phyloP scores from a whole-genome alignment of 2,329 filamentous ascomycete species.

The Coniochaeta sp. region DNA sequence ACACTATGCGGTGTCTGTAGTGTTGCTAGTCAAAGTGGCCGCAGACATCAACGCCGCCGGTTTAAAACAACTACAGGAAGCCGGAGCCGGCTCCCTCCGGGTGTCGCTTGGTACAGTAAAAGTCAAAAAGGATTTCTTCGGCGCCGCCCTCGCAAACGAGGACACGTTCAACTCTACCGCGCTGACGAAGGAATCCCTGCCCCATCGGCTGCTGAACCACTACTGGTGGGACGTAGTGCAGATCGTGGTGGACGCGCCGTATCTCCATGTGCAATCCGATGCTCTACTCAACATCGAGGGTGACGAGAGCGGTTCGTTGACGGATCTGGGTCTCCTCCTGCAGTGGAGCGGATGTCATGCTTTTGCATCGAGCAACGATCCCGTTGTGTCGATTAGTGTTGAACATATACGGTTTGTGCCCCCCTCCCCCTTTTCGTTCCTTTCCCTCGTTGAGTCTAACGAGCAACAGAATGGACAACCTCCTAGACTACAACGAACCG shows the following conservation, averaged over 20 bases:
- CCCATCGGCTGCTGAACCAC: slow-evolving; percentile 3
- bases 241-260: neutral
- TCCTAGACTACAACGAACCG: slow-evolving; percentile 4
- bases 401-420: slow-evolving; percentile 1
- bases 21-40: neutral
- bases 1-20: neutral
- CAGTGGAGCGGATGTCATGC: neutral
- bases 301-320: neutral
- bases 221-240: slow-evolving; percentile 2
- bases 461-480: neutral
- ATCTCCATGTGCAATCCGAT: neutral
- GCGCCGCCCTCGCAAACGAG: neutral
- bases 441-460: neutral
- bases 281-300: neutral
- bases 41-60: neutral
- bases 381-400: neutral
- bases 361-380: neutral
- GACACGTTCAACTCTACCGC: neutral
- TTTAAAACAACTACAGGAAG: neutral
- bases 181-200: slow-evolving; percentile 2
- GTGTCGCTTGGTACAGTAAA: slow-evolving; percentile 1
- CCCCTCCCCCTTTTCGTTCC: neutral
- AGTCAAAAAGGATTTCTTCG: slow-evolving; percentile 1
- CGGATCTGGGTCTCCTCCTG: neutral
- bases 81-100: neutral